A percentile compares a stretch with the other conserved stretches of the same genome.
Evolutionary conservation across 108 stramenopile species (phyloP).

Genomic region (Pseudonitzschia pungens): DNA sequence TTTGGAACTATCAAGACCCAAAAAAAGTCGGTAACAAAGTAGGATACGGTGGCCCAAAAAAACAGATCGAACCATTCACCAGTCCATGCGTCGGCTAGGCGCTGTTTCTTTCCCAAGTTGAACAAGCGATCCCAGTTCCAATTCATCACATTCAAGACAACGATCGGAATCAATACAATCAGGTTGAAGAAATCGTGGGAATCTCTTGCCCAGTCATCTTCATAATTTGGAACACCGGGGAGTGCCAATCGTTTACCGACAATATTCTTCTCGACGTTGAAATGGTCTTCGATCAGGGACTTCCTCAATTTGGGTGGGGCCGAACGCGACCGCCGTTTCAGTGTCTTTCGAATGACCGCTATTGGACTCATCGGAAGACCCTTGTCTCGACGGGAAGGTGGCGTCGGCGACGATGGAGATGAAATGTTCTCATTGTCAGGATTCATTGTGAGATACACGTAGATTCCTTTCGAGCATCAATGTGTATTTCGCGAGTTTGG

Average conservation of each 20-base stretch:
- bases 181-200: conserved; percentile 88
- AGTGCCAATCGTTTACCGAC: conserved; percentile 39
- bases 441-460: neutral
- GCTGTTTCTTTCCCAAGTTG: conserved; percentile 38
- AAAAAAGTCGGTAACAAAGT: conserved; percentile 70
- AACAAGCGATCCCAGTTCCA: conserved; percentile 83
- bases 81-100: conserved; percentile 67
- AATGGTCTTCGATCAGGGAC: conserved; percentile 63
- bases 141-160: conserved; percentile 80
- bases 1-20: conserved; percentile 67
- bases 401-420: neutral
- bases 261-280: conserved; percentile 54
- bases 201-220: conserved; percentile 72
- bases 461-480: too few species aligned
- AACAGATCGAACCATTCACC: conserved; percentile 79
- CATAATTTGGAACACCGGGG: conserved; percentile 71
- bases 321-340: conserved; percentile 23
- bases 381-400: neutral
- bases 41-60: conserved; percentile 50
- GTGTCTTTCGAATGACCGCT: neutral
- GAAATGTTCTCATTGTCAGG: neutral
- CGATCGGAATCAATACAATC: conserved; percentile 74
- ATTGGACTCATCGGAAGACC: neutral
- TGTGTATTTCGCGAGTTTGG: too few species aligned
- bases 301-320: conserved; percentile 37